Evolutionary conservation across 352 stramenopile species (phyloP), one percentile per base, ranked within the genome.

Genomic region (Phytophthora fragariae): DNA sequence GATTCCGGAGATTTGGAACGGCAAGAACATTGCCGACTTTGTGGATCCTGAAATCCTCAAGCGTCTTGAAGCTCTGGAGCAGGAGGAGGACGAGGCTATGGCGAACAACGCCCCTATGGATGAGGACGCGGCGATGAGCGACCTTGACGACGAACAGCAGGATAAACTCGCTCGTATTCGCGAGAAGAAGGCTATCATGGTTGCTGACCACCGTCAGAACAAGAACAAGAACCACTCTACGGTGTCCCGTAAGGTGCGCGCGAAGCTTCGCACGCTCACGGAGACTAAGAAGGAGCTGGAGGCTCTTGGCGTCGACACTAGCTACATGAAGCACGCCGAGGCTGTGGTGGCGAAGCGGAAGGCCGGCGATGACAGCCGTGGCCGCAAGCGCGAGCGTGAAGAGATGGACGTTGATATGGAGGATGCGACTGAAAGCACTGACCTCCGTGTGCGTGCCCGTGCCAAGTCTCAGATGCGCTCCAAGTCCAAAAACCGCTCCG

Each of bases 11-110:
- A 99, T 99, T 79, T 98, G 99, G 85, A 98, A 99, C 81, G 98
- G 98, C 69, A 99, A 99, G 85, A 99, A 99, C 83, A 97, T 99
- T 88, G 92, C 95, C 55, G 98, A 99, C 81, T 99, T 98, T 81
- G 89, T 99, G 56, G 98, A 99, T 76, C 89, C 97, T 9, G 97
- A 99, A 41, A 99, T 99, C 79, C 92, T 99, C 53, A 96, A 95
- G 62, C 97, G 97, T 70, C 90, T 99, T 37, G 92, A 95, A 15
- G 88, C 92, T 44, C 84, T 99, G 53, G 98, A 99, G 84, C 76
- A 94, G 61, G 98, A 99, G 77, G 98, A 99, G 78, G 97, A 99
- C 59, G 95, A 99, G 69, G 83, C 97, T 39, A 89, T 98, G 81
- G 90, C 87, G 11, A 97, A 98, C 76, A 86, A 95, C 9, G 85